A percentile compares a stretch with the other conserved stretches of the same genome.
Conservation (phyloP, 495 filamentous ascomycete genomes). For the Penicillium ochrochloron region DNA sequence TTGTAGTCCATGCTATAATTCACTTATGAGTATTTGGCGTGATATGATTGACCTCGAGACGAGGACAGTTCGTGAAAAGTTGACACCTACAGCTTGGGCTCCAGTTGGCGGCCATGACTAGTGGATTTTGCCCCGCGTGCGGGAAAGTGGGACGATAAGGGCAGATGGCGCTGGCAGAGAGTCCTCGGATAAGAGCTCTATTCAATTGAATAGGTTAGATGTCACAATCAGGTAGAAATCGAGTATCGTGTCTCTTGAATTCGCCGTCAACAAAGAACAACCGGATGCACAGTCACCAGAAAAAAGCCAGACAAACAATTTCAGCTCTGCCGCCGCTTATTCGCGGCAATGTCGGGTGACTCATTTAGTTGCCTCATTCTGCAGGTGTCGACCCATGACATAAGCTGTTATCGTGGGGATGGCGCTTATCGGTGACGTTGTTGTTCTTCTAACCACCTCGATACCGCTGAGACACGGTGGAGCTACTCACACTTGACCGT, state of each 20-base stretch:
- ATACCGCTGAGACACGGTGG: neutral
- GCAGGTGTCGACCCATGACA: constrained; percentile 11
- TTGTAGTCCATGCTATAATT: constrained; percentile 74
- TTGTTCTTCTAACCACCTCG: neutral
- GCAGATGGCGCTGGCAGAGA: neutral
- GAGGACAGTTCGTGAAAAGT: neutral
- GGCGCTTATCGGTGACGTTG: constrained; percentile 22
- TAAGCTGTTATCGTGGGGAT: constrained; percentile 11
- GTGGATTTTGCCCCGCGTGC: constrained; percentile 16
- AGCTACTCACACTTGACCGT: neutral
- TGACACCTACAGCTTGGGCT: constrained; percentile 38
- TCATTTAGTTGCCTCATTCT: constrained; percentile 23
- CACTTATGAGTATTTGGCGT: neutral
- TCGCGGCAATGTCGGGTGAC: constrained; percentile 28
- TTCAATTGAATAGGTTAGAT: neutral
- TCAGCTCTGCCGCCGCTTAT: constrained; percentile 26
- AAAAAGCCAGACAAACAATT: constrained; percentile 12
- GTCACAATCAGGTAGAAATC: neutral
- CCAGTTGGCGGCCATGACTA: constrained; percentile 37
- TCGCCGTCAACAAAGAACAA: constrained; percentile 11
- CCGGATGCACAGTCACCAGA: constrained; percentile 12
- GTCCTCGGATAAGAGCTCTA: neutral
- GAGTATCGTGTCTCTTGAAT: neutral
- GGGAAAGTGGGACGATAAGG: constrained; percentile 14
- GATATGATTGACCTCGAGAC: neutral